Evolutionary conservation across 2,329 filamentous ascomycete species (phyloP).

Genomic region (Monilinia fructigena): DNA sequence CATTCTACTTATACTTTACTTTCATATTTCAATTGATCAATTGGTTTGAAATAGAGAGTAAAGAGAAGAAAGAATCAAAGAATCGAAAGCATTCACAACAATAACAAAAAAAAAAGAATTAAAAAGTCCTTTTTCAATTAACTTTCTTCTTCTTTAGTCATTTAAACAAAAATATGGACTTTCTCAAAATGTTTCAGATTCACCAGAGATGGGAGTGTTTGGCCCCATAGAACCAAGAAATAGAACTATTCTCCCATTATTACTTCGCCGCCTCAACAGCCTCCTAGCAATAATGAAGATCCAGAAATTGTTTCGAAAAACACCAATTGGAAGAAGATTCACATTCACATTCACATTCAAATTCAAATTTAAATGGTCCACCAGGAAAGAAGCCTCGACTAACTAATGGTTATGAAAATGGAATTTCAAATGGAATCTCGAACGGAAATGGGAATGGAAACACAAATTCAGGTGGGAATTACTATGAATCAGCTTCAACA

Average conservation of each 20-base stretch:
- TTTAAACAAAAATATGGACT: slow-evolving; percentile 11
- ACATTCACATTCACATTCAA: slow-evolving; percentile 44
- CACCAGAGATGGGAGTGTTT: slow-evolving; percentile 35
- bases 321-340: slow-evolving; percentile 38
- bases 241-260: slow-evolving; percentile 13
- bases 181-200: slow-evolving; percentile 9
- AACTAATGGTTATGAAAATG: slow-evolving; percentile 62
- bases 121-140: background rate
- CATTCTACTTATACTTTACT: too few relatives aligned
- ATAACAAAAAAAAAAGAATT: too few relatives aligned
- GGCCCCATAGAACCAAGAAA: slow-evolving; percentile 28
- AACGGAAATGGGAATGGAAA: slow-evolving; percentile 27
- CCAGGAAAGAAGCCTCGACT: slow-evolving; percentile 57
- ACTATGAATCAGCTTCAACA: slow-evolving; percentile 49
- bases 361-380: slow-evolving; percentile 52
- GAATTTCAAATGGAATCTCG: slow-evolving; percentile 28
- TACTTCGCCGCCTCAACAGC: background rate
- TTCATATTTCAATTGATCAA: background rate
- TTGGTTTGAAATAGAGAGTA: background rate
- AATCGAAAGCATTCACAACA: too few relatives aligned
- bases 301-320: slow-evolving; percentile 39
- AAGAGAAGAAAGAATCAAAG: too few relatives aligned
- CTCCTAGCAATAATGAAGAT: slow-evolving; percentile 32
- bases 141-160: slow-evolving; percentile 5
- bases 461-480: slow-evolving; percentile 47